A percentile compares a stretch with the other conserved stretches of the same genome.
phyloP scores from a whole-genome alignment of 352 stramenopile genomes.

The Pythium pyrilobum region DNA sequence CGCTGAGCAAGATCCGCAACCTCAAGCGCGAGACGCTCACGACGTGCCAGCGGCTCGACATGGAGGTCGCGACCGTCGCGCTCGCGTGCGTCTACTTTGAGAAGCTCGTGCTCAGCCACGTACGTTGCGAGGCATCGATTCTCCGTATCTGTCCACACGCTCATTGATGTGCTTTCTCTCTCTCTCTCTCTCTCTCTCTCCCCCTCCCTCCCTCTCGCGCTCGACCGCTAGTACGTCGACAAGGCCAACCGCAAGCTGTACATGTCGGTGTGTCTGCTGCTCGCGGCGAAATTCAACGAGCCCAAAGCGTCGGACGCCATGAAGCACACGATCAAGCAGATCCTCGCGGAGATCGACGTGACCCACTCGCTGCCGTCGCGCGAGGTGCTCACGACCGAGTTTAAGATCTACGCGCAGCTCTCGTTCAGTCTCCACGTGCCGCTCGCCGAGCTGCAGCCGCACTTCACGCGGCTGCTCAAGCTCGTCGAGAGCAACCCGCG shows the following conservation, averaged over 20 bases:
- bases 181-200: too few relatives aligned
- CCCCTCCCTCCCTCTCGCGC: too few relatives aligned
- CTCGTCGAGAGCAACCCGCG: conserved; percentile 84
- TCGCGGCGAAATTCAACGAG: conserved; percentile 93
- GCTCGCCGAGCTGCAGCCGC: conserved; percentile 73
- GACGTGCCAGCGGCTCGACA: conserved; percentile 65
- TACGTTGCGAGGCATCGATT: too few relatives aligned
- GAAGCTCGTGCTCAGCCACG: conserved; percentile 91
- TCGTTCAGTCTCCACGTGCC: conserved; percentile 86
- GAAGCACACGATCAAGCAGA: conserved; percentile 55
- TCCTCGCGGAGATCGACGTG: conserved; percentile 74
- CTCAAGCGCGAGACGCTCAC: conserved; percentile 88
- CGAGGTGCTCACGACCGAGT: conserved; percentile 86
- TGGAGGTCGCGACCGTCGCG: conserved; percentile 93
- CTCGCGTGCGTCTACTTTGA: conserved; percentile 97
- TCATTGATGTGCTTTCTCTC: conserved; percentile 73
- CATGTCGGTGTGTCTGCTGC: conserved; percentile 94
- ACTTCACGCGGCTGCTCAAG: conserved; percentile 83
- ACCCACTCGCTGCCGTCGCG: conserved; percentile 74
- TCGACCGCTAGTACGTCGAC: conserved; percentile 94
- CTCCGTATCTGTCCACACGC: neutral
- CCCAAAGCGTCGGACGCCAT: conserved; percentile 61
- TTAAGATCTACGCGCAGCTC: conserved; percentile 87
- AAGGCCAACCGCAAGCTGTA: conserved; percentile 95
- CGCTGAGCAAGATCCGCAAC: conserved; percentile 95